phyloP scores from a whole-genome alignment of 2,329 filamentous ascomycete species.

The Cercospora sp. region DNA sequence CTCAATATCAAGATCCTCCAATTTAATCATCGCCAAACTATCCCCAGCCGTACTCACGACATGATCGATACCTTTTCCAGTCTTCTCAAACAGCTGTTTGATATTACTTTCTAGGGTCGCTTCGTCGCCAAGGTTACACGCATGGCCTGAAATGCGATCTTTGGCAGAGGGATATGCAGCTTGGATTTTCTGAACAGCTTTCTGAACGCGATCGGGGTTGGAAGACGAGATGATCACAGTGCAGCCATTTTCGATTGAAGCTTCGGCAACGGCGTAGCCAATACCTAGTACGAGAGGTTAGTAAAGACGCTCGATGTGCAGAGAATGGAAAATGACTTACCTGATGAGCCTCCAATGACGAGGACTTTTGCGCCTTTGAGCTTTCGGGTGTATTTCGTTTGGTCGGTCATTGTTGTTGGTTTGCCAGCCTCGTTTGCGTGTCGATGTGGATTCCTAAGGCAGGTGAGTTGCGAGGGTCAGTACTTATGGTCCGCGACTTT shows the following conservation, averaged over 20 bases:
- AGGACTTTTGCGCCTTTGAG: constrained; percentile 53
- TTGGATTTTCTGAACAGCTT: constrained; percentile 49
- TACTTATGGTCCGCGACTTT: not conserved
- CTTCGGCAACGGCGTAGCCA: constrained; percentile 61
- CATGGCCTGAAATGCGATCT: constrained; percentile 45
- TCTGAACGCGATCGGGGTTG: constrained; percentile 50
- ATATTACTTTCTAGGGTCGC: constrained; percentile 52
- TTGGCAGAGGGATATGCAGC: constrained; percentile 46
- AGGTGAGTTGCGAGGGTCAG: not conserved
- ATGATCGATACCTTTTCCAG: constrained; percentile 52
- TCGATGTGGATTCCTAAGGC: not conserved
- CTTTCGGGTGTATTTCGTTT: constrained; percentile 51
- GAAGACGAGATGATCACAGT: constrained; percentile 63
- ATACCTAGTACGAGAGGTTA: constrained; percentile 49
- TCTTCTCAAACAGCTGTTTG: constrained; percentile 46
- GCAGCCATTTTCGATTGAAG: constrained; percentile 56
- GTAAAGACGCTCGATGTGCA: not conserved
- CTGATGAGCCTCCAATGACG: constrained; percentile 60
- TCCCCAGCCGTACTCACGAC: constrained; percentile 60
- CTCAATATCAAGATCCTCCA: constrained; percentile 47
- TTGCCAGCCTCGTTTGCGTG: not conserved
- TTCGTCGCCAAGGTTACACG: constrained; percentile 51
- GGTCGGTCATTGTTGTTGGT: constrained; percentile 40
- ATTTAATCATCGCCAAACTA: constrained; percentile 41
- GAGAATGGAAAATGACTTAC: constrained; percentile 19